phyloP scores from a whole-genome alignment of 805 yeast species.

The Tetrapisispora taiwanensis region DNA sequence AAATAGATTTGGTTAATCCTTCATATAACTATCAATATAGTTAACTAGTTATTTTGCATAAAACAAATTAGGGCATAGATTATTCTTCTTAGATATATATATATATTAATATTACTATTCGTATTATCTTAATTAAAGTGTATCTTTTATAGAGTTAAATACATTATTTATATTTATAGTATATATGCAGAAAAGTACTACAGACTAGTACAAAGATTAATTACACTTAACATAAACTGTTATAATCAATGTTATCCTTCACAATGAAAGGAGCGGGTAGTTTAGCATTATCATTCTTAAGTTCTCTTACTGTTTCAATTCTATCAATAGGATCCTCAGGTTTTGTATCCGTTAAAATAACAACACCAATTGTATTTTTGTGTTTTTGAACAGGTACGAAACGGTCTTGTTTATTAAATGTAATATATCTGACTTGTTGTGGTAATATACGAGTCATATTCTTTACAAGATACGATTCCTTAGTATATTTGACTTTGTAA shows the following conservation, averaged over 20 bases:
- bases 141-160: not conserved
- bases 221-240: slow-evolving; percentile 2
- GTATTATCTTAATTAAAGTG: not conserved
- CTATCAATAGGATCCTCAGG: slow-evolving; percentile 52
- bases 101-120: not conserved
- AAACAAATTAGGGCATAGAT: not conserved
- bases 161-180: not conserved
- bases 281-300: slow-evolving; percentile 64
- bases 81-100: not conserved
- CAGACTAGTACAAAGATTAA: not conserved
- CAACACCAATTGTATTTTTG: slow-evolving; percentile 58
- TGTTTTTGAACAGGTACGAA: slow-evolving; percentile 76
- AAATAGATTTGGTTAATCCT: slow-evolving; percentile 26
- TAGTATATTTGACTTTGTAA: slow-evolving; percentile 41
- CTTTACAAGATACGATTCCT: slow-evolving; percentile 56
- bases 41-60: not conserved
- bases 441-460: slow-evolving; percentile 88
- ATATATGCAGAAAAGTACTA: slow-evolving; percentile 1
- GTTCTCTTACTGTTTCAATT: slow-evolving; percentile 78
- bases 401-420: slow-evolving; percentile 65
- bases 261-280: slow-evolving; percentile 28
- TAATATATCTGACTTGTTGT: slow-evolving; percentile 70
- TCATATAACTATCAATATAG: not conserved
- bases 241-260: slow-evolving; percentile 24
- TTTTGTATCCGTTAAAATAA: slow-evolving; percentile 54